Conservation (phyloP, 106 monocot genomes). For the Hemerocallis citrina region DNA sequence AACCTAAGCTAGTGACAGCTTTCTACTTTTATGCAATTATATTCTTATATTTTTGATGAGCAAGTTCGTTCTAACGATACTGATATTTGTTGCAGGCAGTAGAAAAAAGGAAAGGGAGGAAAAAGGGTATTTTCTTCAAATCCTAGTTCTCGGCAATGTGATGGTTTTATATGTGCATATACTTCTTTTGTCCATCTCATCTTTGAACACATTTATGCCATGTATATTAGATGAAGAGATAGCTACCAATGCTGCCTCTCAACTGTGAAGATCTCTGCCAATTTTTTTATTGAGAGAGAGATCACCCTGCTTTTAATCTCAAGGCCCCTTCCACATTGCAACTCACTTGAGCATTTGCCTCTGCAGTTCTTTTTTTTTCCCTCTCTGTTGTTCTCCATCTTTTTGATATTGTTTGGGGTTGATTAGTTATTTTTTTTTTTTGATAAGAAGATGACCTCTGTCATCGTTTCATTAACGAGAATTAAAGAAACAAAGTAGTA, state of each 20-base stretch:
- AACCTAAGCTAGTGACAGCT: too few relatives aligned
- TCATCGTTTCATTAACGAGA: too few relatives aligned
- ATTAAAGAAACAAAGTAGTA: too few relatives aligned
- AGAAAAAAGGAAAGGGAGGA: slow-evolving; percentile 44
- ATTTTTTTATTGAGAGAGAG: slow-evolving; percentile 2
- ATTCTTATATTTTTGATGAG: too few relatives aligned
- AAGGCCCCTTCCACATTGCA: neutral
- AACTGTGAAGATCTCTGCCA: slow-evolving; percentile 7
- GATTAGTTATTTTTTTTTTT: too few relatives aligned
- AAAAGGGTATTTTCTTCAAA: slow-evolving; percentile 49
- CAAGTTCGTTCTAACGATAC: too few relatives aligned
- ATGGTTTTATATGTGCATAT: neutral
- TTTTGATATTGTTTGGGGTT: too few relatives aligned
- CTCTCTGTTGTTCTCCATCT: too few relatives aligned
- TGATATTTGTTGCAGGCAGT: slow-evolving; percentile 27
- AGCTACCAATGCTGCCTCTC: neutral
- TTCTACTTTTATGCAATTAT: too few relatives aligned
- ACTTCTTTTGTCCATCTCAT: neutral
- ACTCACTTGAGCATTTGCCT: too few relatives aligned
- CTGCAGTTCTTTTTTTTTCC: too few relatives aligned
- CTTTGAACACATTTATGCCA: neutral
- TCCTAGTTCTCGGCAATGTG: neutral
- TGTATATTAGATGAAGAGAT: slow-evolving; percentile 4
- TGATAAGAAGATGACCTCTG: too few relatives aligned
- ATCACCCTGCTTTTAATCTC: neutral